Percentiles rank a stretch among this genome's conserved stretches.
Evolutionary conservation across 805 yeast genomes (phyloP).

Genomic region (Nakazawaea wickerhamii): DNA sequence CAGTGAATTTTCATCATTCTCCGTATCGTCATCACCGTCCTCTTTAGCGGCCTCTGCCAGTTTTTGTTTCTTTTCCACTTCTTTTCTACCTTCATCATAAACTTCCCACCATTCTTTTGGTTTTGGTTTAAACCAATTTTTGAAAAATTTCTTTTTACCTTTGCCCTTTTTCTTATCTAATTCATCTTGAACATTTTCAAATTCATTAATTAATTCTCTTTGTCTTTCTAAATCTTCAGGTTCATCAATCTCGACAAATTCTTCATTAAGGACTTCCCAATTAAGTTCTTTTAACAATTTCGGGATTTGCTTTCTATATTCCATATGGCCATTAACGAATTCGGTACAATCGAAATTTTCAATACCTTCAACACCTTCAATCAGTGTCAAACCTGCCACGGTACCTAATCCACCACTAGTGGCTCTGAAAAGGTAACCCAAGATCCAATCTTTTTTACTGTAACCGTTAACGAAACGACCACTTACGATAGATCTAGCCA

Average conservation of each 20-base stretch:
- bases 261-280: conserved; percentile 82
- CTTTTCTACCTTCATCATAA: conserved; percentile 34
- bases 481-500: conserved; percentile 81
- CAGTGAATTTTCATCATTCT: conserved; percentile 21
- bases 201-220: conserved; percentile 73
- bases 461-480: conserved; percentile 89
- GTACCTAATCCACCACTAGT: conserved; percentile 89
- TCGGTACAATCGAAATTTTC: conserved; percentile 89
- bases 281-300: conserved; percentile 61
- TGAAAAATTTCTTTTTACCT: conserved; percentile 39
- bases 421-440: conserved; percentile 92
- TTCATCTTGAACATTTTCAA: conserved; percentile 75
- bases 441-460: conserved; percentile 90
- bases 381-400: conserved; percentile 86
- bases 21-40: conserved; percentile 18
- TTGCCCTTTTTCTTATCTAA: conserved; percentile 30
- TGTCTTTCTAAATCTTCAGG: conserved; percentile 92
- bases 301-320: conserved; percentile 93
- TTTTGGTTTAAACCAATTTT: conserved; percentile 40
- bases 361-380: conserved; percentile 56
- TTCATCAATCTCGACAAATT: conserved; percentile 92
- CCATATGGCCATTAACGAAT: conserved; percentile 91
- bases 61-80: conserved; percentile 21
- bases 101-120: conserved; percentile 57
- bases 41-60: conserved; percentile 17